phyloP scores from a whole-genome alignment of 108 stramenopile species.

The Fistulifera pelliculosa region DNA sequence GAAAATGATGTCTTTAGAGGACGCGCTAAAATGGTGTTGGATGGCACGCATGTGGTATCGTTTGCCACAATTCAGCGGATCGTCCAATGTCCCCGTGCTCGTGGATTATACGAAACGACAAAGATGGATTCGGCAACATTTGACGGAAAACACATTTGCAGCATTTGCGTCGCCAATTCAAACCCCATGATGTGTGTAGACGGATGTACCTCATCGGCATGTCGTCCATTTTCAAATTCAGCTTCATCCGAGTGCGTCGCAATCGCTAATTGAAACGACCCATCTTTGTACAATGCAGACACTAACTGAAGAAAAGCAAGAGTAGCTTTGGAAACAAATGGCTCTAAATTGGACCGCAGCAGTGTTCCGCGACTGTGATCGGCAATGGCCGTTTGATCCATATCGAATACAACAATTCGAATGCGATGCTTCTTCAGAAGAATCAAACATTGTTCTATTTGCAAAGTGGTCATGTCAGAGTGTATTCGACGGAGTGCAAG shows the following conservation, averaged over 20 bases:
- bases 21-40: constrained; percentile 7
- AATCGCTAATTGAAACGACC: constrained; percentile 12
- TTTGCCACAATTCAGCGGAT: constrained; percentile 11
- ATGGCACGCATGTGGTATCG: constrained; percentile 18
- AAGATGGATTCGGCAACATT: constrained; percentile 2
- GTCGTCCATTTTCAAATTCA: constrained; percentile 9
- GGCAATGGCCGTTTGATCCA: constrained; percentile 25
- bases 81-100: constrained; percentile 3
- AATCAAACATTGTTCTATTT: constrained; percentile 2
- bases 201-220: constrained; percentile 2
- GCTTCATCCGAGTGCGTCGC: constrained; percentile 29
- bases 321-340: constrained; percentile 11
- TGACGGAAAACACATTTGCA: constrained; percentile 6
- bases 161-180: constrained; percentile 12
- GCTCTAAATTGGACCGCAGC: constrained; percentile 5
- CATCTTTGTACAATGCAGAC: constrained; percentile 8
- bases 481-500: no score
- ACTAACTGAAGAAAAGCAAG: constrained; percentile 16
- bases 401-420: constrained; percentile 22
- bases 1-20: constrained; percentile 12
- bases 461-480: no score
- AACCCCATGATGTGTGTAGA: constrained; percentile 22
- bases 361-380: constrained; percentile 19
- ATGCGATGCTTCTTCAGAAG: constrained; percentile 6
- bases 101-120: constrained; percentile 25